Conservation (phyloP, 2,329 filamentous ascomycete species). For the Penicillium sumatraense region DNA sequence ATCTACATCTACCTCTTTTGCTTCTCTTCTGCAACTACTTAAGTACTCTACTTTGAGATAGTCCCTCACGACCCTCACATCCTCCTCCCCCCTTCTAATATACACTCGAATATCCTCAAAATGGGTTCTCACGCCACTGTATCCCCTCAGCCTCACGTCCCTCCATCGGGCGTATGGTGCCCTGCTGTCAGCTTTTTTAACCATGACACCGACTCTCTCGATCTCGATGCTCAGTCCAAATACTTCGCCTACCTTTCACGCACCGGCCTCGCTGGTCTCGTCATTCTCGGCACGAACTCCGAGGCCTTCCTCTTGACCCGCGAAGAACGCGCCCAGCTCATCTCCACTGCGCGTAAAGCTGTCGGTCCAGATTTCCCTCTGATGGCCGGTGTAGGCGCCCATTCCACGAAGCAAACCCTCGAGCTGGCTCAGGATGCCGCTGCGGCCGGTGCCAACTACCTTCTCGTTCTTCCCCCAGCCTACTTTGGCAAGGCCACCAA, state of each 20-base stretch:
- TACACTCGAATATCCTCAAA: neutral
- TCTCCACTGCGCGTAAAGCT: conserved; percentile 60
- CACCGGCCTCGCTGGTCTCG: conserved; percentile 57
- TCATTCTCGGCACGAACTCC: conserved; percentile 61
- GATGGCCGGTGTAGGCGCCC: conserved; percentile 67
- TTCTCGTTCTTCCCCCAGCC: conserved; percentile 64
- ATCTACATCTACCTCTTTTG: neutral
- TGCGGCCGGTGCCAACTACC: conserved; percentile 65
- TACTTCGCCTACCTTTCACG: conserved; percentile 58
- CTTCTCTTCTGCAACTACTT: neutral
- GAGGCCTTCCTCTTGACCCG: conserved; percentile 63
- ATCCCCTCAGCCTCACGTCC: conserved; percentile 23
- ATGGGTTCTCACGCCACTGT: conserved; percentile 19
- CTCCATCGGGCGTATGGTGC: conserved; percentile 51
- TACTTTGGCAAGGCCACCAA: conserved; percentile 70
- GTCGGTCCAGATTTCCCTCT: conserved; percentile 60
- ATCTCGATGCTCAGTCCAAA: conserved; percentile 53
- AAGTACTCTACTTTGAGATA: neutral
- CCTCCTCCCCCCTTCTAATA: neutral
- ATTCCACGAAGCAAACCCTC: conserved; percentile 67
- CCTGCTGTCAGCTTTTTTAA: conserved; percentile 62
- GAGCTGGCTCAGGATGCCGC: conserved; percentile 64
- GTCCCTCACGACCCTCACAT: neutral
- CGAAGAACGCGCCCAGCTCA: conserved; percentile 62
- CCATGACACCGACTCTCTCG: conserved; percentile 53